Percentiles rank a stretch among this genome's conserved stretches.
Evolutionary conservation across 192 early-diverging fungal species (phyloP).

Genomic region (Lunasporangiospora selenospora): DNA sequence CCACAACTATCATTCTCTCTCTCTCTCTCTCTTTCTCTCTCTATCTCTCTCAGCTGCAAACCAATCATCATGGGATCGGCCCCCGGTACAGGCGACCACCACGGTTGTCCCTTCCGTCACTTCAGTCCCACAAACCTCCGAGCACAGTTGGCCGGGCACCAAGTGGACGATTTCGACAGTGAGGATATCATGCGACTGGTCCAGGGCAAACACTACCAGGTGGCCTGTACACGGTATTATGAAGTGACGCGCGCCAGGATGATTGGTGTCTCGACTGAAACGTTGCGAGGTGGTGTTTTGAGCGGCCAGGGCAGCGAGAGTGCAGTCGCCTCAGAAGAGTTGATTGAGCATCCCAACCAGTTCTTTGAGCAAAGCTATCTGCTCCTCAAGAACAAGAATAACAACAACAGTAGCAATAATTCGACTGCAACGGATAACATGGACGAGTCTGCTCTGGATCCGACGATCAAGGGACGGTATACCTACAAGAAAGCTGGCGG

Average conservation of each 20-base stretch:
- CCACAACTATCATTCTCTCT: not conserved
- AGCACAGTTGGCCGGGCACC: slow-evolving; percentile 61
- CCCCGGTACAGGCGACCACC: slow-evolving; percentile 85
- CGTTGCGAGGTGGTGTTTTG: slow-evolving; percentile 18
- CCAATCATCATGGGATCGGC: slow-evolving; percentile 85
- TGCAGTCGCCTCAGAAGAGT: slow-evolving; percentile 54
- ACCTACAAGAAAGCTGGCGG: slow-evolving; percentile 39
- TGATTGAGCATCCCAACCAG: slow-evolving; percentile 95
- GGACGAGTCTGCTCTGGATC: slow-evolving; percentile 14
- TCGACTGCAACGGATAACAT: not conserved
- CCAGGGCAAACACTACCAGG: slow-evolving; percentile 81
- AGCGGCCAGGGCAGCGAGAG: slow-evolving; percentile 7
- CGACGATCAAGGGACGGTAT: slow-evolving; percentile 34
- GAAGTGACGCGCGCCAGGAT: slow-evolving; percentile 66
- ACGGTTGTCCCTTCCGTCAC: slow-evolving; percentile 96
- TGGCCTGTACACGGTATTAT: slow-evolving; percentile 92
- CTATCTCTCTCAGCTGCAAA: slow-evolving; percentile 62
- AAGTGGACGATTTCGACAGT: slow-evolving; percentile 65
- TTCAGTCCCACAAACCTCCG: slow-evolving; percentile 70
- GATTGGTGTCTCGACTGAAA: slow-evolving; percentile 19
- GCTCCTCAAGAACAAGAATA: slow-evolving; percentile 18
- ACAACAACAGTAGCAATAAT: not conserved
- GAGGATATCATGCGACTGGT: slow-evolving; percentile 73
- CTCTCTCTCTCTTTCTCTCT: not conserved
- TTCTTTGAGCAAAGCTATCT: slow-evolving; percentile 75